These are phyloP conservation scores for Dendrocalamus sinicus DNA, from an alignment of 176 grass and related monocot genomes.

Conservation along the genomic window DNA sequence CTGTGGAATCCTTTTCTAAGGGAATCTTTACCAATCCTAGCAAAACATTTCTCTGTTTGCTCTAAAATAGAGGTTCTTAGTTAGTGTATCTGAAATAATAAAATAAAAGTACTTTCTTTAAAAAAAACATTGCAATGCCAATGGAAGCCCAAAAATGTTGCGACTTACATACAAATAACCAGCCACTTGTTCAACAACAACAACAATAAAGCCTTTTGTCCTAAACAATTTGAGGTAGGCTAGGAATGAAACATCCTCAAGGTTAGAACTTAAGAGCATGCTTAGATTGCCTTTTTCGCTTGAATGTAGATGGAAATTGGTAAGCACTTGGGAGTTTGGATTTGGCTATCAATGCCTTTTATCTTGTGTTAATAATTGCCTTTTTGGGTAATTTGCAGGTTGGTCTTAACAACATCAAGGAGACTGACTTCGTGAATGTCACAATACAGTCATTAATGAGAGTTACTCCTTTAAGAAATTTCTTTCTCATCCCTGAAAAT, in stretches of 20 bases:
- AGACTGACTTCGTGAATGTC: constrained; percentile 73
- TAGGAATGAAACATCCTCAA: too few species aligned
- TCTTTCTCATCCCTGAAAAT: constrained; percentile 97
- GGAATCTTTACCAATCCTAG: neutral
- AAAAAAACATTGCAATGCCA: neutral
- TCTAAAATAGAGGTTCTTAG: neutral
- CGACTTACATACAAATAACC: neutral
- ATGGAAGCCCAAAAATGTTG: neutral
- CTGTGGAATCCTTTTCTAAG: neutral
- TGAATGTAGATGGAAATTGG: neutral
- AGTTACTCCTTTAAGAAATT: constrained; percentile 49
- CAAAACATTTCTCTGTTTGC: neutral
- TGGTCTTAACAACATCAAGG: constrained; percentile 99
- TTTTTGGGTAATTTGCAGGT: constrained; percentile 61
- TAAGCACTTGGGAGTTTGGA: neutral
- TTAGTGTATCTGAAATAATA: neutral
- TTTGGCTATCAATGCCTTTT: constrained; percentile 29
- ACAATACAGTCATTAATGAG: too few species aligned
- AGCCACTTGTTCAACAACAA: neutral
- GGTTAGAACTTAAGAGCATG: neutral
- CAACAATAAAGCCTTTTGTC: too few species aligned
- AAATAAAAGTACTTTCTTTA: neutral
- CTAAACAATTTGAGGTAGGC: too few species aligned
- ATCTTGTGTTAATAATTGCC: constrained; percentile 30
- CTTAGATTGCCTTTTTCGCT: constrained; percentile 26